phyloP scores from a whole-genome alignment of 108 stramenopile genomes.

The Cylindrotheca fusiformis region DNA sequence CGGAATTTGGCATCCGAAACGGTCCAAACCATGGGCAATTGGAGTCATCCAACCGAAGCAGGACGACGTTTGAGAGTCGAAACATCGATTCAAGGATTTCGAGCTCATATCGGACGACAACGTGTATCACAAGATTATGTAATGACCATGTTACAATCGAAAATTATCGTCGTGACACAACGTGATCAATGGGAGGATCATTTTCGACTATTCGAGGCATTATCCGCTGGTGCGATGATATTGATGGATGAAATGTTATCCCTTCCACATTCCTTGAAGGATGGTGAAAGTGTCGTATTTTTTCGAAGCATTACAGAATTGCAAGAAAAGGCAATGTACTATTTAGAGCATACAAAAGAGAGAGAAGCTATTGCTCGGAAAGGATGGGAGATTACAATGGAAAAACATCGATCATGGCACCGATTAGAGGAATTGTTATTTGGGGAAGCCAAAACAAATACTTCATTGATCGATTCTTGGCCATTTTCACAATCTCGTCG shows the following conservation, averaged over 20 bases:
- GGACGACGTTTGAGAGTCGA: neutral
- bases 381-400: constrained; percentile 49
- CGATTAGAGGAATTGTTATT: constrained; percentile 54
- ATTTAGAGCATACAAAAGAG: constrained; percentile 39
- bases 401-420: constrained; percentile 52
- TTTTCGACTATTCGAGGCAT: constrained; percentile 47
- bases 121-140: constrained; percentile 3
- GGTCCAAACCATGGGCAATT: neutral
- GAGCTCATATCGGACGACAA: constrained; percentile 13
- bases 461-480: neutral
- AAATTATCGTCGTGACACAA: constrained; percentile 58
- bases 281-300: constrained; percentile 37
- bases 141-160: constrained; percentile 31
- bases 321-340: constrained; percentile 22
- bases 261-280: constrained; percentile 27
- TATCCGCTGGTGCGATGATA: constrained; percentile 50
- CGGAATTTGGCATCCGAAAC: constrained; percentile 10
- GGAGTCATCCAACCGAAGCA: neutral
- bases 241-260: constrained; percentile 39
- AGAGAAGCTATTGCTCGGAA: constrained; percentile 37
- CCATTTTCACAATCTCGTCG: neutral
- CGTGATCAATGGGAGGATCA: constrained; percentile 65
- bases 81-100: constrained; percentile 17
- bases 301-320: constrained; percentile 32
- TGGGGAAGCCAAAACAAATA: constrained; percentile 31